phyloP scores from a whole-genome alignment of 2,329 filamentous ascomycete species.

The Anisogramma anomala region DNA sequence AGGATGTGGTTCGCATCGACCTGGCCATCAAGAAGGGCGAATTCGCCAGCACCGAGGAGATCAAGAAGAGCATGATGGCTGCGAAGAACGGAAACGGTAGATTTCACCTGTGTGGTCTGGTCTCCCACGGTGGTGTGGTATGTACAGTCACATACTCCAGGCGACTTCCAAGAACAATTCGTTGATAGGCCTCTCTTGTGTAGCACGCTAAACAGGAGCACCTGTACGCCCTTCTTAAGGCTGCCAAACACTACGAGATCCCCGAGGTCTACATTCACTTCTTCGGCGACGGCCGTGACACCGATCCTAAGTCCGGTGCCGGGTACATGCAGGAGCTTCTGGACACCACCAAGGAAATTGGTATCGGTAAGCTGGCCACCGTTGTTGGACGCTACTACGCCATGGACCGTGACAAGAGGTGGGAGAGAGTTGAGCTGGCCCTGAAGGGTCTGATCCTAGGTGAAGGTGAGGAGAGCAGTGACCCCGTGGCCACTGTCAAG shows the following conservation, averaged over 20 bases:
- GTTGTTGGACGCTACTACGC: conserved; percentile 94
- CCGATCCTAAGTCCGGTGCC: conserved; percentile 86
- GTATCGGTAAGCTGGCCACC: conserved; percentile 77
- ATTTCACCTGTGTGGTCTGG: conserved; percentile 80
- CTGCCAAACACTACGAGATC: conserved; percentile 78
- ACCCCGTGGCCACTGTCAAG: conserved; percentile 78
- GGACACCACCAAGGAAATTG: conserved; percentile 70
- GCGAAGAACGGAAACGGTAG: conserved; percentile 84
- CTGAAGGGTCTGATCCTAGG: conserved; percentile 77
- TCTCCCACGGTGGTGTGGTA: conserved; percentile 89
- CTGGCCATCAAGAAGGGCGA: conserved; percentile 78
- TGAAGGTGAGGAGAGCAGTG: conserved; percentile 74
- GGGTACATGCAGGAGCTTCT: conserved; percentile 82
- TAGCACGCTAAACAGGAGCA: conserved; percentile 91
- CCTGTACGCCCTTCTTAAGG: conserved; percentile 73
- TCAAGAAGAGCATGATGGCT: conserved; percentile 63
- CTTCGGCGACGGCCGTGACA: conserved; percentile 96
- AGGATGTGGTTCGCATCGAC: conserved; percentile 95
- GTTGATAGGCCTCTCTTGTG: not conserved
- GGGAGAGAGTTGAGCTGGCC: conserved; percentile 86
- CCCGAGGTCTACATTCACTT: conserved; percentile 97
- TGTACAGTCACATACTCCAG: conserved; percentile 19
- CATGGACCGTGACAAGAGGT: conserved; percentile 99
- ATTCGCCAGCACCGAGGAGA: conserved; percentile 62
- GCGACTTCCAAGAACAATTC: not conserved